Conservation (phyloP, 345 rosid species). For the Eucalyptus sp. region DNA sequence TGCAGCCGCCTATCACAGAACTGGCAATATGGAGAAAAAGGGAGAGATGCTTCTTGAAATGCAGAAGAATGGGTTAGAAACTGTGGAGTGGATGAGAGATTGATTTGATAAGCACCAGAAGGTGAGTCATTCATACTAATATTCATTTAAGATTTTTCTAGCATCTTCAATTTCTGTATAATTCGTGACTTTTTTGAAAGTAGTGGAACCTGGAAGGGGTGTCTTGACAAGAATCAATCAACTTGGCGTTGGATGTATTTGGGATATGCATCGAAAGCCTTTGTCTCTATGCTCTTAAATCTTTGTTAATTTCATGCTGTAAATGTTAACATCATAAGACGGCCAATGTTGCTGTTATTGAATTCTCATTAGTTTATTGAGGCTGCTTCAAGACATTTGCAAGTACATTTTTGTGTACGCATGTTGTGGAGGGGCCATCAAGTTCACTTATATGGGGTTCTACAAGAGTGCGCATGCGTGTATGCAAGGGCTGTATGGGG, state of each 20-base stretch:
- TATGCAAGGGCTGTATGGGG: not conserved
- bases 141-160: not conserved
- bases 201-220: not conserved
- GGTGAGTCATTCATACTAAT: not conserved
- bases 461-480: not conserved
- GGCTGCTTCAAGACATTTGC: not conserved
- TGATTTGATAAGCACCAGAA: not conserved
- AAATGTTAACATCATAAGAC: not conserved
- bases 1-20: constrained; percentile 19
- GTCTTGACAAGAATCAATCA: not conserved
- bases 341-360: not conserved
- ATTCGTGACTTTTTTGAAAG: not conserved
- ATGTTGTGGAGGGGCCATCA: not conserved
- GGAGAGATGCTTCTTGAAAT: constrained; percentile 25
- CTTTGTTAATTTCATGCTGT: not conserved
- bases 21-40: constrained; percentile 13
- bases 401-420: not conserved
- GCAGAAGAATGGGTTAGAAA: constrained; percentile 4
- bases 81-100: not conserved
- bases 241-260: not conserved
- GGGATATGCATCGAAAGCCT: not conserved
- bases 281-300: not conserved
- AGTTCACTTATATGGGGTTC: not conserved
- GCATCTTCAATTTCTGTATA: not conserved
- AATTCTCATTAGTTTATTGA: not conserved